Base-by-base conservation (phyloP, 495 filamentous ascomycete species). In the Cetradonia linearis region DNA sequence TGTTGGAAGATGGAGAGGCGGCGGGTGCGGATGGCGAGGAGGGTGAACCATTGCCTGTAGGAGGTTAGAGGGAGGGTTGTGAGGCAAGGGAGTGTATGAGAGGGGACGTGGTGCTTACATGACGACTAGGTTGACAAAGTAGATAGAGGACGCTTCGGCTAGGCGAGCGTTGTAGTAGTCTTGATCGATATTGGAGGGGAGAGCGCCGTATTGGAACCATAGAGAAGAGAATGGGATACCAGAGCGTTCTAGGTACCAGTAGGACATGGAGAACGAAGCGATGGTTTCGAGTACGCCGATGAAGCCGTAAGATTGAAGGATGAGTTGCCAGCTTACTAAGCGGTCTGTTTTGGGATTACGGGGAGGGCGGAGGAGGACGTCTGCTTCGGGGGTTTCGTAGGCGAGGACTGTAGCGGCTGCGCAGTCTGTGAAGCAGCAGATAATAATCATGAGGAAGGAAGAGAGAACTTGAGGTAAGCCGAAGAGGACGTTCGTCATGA, bases 41-140 rank as follows among this genome's bases (percentile, higher is more conserved):
- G 74, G 66, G 83, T 86, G 71, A 86, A 86, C 73, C 80, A 86
- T 78, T 88, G 86, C 40, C 40, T 44, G 40, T 23, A 44, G n/a
- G 7, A 44, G 40, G 40, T 20, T n/a, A n/a, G 40, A 44, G 3
- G 40, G 40, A 23, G 40, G 40, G n/a, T 44, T 20, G n/a, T 44
- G n/a, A 44, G 40, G n/a, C n/a, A 44, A 20, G 8, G 14, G 40
- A 44, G n/a, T 20, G 23, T 11, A 23, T 20, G n/a, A 44, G 2
- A 10, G 7, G 23, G 23, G 40, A 23, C n/a, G 0, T 20, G 7
- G 23, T 7, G 23, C 40, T 44, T 3, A 44, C 82, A 85, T 85
- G 5, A 86, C 78, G 8, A 89, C 83, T 10, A 89, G 71, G n/a
- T 78, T 86, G 34, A 88, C 78, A 62, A 89, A 89, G 64, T 89